phyloP scores from a whole-genome alignment of 768 basidiomycete genomes.

The Lentinula sp. region DNA sequence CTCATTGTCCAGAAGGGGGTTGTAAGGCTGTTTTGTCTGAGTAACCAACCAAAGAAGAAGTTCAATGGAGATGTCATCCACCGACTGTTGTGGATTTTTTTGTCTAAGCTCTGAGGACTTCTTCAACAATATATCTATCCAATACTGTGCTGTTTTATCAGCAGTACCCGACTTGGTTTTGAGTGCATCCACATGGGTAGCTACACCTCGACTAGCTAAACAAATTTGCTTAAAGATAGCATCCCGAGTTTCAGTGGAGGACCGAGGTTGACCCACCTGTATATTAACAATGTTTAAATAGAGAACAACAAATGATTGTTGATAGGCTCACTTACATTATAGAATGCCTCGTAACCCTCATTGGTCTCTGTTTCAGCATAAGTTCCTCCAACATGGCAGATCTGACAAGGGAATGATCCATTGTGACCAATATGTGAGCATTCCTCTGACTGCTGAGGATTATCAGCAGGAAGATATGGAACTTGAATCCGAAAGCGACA shows the following conservation, averaged over 20 bases:
- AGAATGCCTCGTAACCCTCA: too few species aligned
- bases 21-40: conserved; percentile 18
- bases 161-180: too few species aligned
- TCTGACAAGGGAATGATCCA: conserved; percentile 34
- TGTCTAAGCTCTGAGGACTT: too few species aligned
- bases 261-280: conserved; percentile 21
- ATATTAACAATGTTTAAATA: too few species aligned
- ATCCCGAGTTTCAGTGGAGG: too few species aligned
- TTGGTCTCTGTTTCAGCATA: too few species aligned
- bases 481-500: conserved; percentile 13
- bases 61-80: conserved; percentile 16
- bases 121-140: too few species aligned
- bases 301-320: conserved; percentile 12
- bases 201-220: too few species aligned
- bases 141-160: too few species aligned
- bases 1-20: conserved; percentile 21
- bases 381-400: conserved; percentile 25
- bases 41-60: conserved; percentile 20
- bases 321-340: too few species aligned
- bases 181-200: too few species aligned
- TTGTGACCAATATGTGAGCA: conserved; percentile 32
- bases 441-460: conserved; percentile 31
- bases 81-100: conserved; percentile 7
- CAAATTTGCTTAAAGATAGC: too few species aligned
- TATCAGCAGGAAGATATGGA: conserved; percentile 29